Evolutionary conservation across 1,284 basidiomycete species (phyloP), one percentile per base, ranked within the genome.

Genomic region (Austroboletus rostrupii): DNA sequence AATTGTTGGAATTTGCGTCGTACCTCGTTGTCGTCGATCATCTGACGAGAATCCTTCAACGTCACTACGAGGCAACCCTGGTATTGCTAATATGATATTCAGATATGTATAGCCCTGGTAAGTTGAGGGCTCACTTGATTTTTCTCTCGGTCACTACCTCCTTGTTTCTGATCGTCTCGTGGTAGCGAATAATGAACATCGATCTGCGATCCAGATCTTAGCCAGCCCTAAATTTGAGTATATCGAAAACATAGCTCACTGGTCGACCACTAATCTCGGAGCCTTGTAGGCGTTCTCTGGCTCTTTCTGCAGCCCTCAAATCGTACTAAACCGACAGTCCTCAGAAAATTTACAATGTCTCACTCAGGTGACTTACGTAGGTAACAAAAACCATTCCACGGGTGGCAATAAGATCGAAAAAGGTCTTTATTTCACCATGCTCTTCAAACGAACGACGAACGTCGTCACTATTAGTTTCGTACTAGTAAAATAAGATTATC

Each of bases 351-450:
- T 51, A 32, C 45, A 32, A 32, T 13, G 21, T 21, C 26, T 16
- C 20, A 26, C 43, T 43, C n/a, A 31, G 32, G 36, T 19, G 13
- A 80, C 93, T 80, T 72, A 97, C 94, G 67, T 91, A 99, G 47
- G 95, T 98, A 48, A 98, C 88, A 70, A 99, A 99, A 6, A 96
- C 89, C 87, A 99, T 95, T 17, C 96, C 96, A 53, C 96, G 82
- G 31, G 91, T 95, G 44, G 84, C 80, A 55, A 97, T 91, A 29
- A 97, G 75, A 70, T 99, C 96, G 68, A 97, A 98, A 69, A 95
- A 97, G 2, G 91, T 95, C 72, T 93, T 93, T 72, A 98, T 90
- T 66, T 95, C 92, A 52, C 96, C 96, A 67, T 91, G 91, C 53
- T 88, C 83, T 69, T 92, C 90, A 71, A 98, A 99, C 47, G 83